A percentile compares a stretch with the other conserved stretches of the same genome.
These are phyloP conservation scores for Stephania yunnanensis DNA, from an alignment of 164 flowering plant genomes.

Conservation along the genomic window DNA sequence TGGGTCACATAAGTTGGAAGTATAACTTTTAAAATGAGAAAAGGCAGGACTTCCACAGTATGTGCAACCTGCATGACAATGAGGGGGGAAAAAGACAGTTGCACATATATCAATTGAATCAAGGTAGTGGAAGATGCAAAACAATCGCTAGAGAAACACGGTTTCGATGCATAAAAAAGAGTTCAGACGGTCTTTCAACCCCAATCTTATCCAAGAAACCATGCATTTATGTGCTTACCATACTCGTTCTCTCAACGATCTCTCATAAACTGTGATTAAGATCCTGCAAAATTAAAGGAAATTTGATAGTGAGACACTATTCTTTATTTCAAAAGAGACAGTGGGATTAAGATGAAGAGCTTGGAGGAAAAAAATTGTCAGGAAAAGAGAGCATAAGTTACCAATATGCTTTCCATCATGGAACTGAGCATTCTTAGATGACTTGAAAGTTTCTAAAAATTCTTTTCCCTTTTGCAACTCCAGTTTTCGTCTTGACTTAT, in stretches of 20 bases:
- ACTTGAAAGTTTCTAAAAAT: slow-evolving; percentile 82
- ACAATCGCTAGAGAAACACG: background rate
- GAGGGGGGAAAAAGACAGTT: background rate
- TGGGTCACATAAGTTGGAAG: no score
- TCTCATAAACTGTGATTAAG: background rate
- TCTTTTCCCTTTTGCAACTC: slow-evolving; percentile 56
- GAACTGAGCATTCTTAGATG: slow-evolving; percentile 87
- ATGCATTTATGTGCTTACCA: background rate
- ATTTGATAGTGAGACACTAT: background rate
- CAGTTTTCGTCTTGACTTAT: slow-evolving; percentile 51
- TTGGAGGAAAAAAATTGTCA: background rate
- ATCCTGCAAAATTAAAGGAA: slow-evolving; percentile 6
- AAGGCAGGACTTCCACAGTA: background rate
- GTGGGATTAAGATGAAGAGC: background rate
- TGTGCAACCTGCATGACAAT: background rate
- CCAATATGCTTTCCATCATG: slow-evolving; percentile 78
- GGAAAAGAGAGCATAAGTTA: background rate
- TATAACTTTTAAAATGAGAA: background rate
- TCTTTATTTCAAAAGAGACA: background rate
- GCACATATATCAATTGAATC: background rate
- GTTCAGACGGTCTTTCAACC: background rate
- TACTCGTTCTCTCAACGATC: background rate
- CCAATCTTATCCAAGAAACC: slow-evolving; percentile 2
- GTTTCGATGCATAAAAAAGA: slow-evolving; percentile 1
- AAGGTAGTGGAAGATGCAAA: slow-evolving; percentile 5